A percentile compares a stretch with the other conserved stretches of the same genome.
Evolutionary conservation across 768 basidiomycete species (phyloP).

Genomic region (Lentinula sp.): DNA sequence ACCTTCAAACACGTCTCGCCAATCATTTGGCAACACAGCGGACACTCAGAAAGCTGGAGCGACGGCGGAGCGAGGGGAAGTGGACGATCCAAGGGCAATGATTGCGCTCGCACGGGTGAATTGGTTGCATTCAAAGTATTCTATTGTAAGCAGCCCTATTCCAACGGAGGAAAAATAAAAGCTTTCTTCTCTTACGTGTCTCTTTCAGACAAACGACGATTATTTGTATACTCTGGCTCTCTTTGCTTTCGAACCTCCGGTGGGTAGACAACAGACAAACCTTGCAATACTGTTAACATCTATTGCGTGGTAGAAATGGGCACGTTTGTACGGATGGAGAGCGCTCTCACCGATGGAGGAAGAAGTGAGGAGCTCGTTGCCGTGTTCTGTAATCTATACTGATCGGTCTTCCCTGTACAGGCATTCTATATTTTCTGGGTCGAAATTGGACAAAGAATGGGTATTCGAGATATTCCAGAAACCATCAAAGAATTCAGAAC

Average conservation of each 20-base stretch:
- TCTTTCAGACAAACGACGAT: constrained; percentile 32
- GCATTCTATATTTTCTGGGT: constrained; percentile 33
- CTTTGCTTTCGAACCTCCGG: constrained; percentile 32
- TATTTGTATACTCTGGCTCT: constrained; percentile 34
- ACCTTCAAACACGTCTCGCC: background rate
- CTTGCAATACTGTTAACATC: background rate
- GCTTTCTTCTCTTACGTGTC: background rate
- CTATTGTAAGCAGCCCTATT: constrained; percentile 24
- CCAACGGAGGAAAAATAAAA: no score
- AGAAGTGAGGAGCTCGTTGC: constrained; percentile 18
- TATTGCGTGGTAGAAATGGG: constrained; percentile 25
- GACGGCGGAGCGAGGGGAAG: background rate
- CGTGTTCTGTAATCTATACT: background rate
- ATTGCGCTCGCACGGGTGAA: constrained; percentile 36
- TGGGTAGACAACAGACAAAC: constrained; percentile 12
- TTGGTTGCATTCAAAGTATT: constrained; percentile 36
- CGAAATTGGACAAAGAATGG: constrained; percentile 41
- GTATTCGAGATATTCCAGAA: constrained; percentile 39
- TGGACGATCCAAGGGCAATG: constrained; percentile 32
- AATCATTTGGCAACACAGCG: background rate
- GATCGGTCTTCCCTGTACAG: constrained; percentile 10
- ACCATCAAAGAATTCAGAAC: constrained; percentile 26
- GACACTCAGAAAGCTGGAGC: background rate
- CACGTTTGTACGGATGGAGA: constrained; percentile 37
- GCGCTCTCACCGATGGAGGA: constrained; percentile 35